Base-by-base conservation (phyloP, 768 basidiomycete genomes). In the Xanthoconium purpureum region DNA sequence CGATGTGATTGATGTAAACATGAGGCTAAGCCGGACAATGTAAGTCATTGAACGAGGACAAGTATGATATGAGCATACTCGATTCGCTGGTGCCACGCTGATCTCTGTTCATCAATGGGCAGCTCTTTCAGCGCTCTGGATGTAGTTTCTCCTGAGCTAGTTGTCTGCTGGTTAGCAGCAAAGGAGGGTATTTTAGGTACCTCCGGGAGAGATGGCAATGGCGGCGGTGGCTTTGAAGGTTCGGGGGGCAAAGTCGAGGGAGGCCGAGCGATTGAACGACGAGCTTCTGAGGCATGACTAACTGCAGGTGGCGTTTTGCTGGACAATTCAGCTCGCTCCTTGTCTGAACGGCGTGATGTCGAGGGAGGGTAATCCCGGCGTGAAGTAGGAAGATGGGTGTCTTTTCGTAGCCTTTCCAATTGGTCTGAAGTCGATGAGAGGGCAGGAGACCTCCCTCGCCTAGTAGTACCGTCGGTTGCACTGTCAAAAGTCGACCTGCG, bases 81-180 rank as follows among this genome's bases (percentile, higher is more conserved):
- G 36, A 79, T 67, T 29, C 77, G 76, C 37, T 73, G 69, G 36
- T 72, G 65, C 77, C 77, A 78, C 42, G 70, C 62, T 28, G 55
- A 60, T n/a, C 66, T 67, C 46, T 72, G 75, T 48, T 78, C 75
- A 5, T 73, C 74, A 20, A 66, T 35, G n/a, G 75, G 65, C 18
- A 69, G 39, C 12, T 62, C 67, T 47, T 67, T 69, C 17, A 43
- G 14, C 28, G 54, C 55, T 46, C 32, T 63, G 24, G 55, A n/a
- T 30, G 33, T 9, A 11, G 48, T 28, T 36, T 39, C 49, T 28
- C 24, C 45, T 10, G 53, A 38, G 50, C 36, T 38, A 14, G 52
- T 18, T 30, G 48, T 39, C 15, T 52, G 61, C 20, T 62, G 64
- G 18, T 39, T 43, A 18, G 55, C 63, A 39, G 24, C 54, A 46